A percentile compares a stretch with the other conserved stretches of the same genome.
These are phyloP conservation scores for Metarhizium album DNA, from an alignment of 2,329 filamentous ascomycete genomes.

Conservation along the genomic window DNA sequence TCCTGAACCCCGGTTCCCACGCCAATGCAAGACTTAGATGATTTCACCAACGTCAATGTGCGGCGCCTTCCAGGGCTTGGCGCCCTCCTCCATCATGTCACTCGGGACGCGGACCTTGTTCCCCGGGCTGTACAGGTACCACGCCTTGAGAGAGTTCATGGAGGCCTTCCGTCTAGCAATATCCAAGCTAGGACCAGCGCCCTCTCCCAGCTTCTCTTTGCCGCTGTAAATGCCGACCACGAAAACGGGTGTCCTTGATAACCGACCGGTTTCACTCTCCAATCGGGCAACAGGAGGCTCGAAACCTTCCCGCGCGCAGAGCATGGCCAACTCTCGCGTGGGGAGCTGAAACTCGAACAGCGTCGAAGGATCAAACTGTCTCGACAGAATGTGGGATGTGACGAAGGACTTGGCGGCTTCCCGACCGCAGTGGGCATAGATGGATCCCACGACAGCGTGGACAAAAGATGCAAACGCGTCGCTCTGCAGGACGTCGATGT, in stretches of 20 bases:
- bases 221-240: slow-evolving; percentile 92
- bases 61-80: slow-evolving; percentile 53
- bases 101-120: slow-evolving; percentile 55
- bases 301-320: slow-evolving; percentile 86
- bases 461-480: slow-evolving; percentile 66
- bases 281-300: slow-evolving; percentile 77
- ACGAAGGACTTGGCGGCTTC: slow-evolving; percentile 75
- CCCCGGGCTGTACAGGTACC: slow-evolving; percentile 89
- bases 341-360: slow-evolving; percentile 82
- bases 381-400: slow-evolving; percentile 69
- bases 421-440: slow-evolving; percentile 77
- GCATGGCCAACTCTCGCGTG: slow-evolving; percentile 67
- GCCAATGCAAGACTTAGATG: slow-evolving; percentile 29
- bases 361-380: slow-evolving; percentile 62
- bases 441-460: slow-evolving; percentile 68
- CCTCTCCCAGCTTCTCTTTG: slow-evolving; percentile 83
- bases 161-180: slow-evolving; percentile 70
- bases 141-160: slow-evolving; percentile 78
- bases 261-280: slow-evolving; percentile 80
- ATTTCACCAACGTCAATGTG: slow-evolving; percentile 64
- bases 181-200: slow-evolving; percentile 65
- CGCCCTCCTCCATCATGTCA: slow-evolving; percentile 52
- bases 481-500: slow-evolving; percentile 60
- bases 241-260: slow-evolving; percentile 77
- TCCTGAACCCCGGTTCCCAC: background rate